Base-by-base conservation (phyloP, 116 monocot species). In the Cymodocea nodosa region DNA sequence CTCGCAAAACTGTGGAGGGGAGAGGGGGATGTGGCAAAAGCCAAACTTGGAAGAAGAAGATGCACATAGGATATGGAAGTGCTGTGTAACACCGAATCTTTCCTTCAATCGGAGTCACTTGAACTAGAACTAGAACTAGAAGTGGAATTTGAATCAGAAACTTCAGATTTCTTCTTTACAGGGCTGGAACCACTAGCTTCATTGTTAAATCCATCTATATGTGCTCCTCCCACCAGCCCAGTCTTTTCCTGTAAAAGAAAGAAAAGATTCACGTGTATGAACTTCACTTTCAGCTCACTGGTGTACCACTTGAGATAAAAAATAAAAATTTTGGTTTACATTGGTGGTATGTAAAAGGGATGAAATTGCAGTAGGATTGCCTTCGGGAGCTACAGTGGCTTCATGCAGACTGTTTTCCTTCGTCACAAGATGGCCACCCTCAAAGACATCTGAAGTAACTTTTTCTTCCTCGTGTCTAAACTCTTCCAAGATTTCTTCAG, bases 401-500 rank as follows among this genome's bases (percentile, higher is more conserved):
- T 61, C 17, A 17, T 17, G 15, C 30, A 37, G 6, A 61, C 34
- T 34, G 12, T 4, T 64, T 18, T 64, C 15, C 23, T 64, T 22
- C 14, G 4, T 64, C 9, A 25, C 62, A 50, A 18, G 48, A 13
- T 14, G 35, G 23, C 23, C 50, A 14, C 9, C 15, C 8, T 50
- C 18, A 64, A 15, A 48, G 49, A 23, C 13, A 10, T 6, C 8
- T 64, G 20, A 48, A 59, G 23, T 55, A 59, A 65, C 58, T 22
- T 65, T 30, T 15, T 78, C 73, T 24, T 86, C 71, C 62, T 77
- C 68, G 53, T 66, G 61, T 23, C 57, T 78, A 39, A 50, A 73
- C 65, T 73, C 71, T 53, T 74, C 79, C 9, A 53, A 22, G 50
- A 63, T 73, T 52, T 79, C 74, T 59, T 81, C 74, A 44, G 77